Conservation (phyloP, 2,329 filamentous ascomycete genomes). For the Botrytis tulipae region DNA sequence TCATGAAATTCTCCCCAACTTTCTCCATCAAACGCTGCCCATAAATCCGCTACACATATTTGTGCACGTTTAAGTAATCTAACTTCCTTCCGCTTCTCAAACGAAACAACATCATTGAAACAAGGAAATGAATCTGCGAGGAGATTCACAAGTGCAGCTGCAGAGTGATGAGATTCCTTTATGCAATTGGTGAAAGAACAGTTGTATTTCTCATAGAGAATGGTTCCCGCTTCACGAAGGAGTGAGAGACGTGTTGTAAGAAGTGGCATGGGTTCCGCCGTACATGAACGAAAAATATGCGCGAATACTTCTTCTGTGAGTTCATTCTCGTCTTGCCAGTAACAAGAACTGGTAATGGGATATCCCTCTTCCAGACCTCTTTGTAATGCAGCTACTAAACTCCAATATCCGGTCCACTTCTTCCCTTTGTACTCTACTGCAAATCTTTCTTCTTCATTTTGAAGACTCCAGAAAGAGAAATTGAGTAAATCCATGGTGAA, state of each 20-base stretch:
- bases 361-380: constrained; percentile 83
- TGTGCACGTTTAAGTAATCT: constrained; percentile 92
- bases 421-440: constrained; percentile 77
- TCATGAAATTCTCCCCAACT: constrained; percentile 80
- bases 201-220: constrained; percentile 78
- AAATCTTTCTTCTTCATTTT: constrained; percentile 66
- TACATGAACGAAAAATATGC: constrained; percentile 82
- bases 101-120: constrained; percentile 78
- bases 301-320: constrained; percentile 72
- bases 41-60: constrained; percentile 92
- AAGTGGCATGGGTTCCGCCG: constrained; percentile 82
- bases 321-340: constrained; percentile 75
- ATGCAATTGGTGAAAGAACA: constrained; percentile 74
- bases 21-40: constrained; percentile 89
- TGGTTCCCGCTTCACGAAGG: constrained; percentile 75
- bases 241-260: constrained; percentile 74
- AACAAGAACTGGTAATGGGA: constrained; percentile 83
- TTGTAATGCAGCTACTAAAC: constrained; percentile 81
- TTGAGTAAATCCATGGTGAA: constrained; percentile 97
- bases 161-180: constrained; percentile 71
- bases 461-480: constrained; percentile 92
- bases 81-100: constrained; percentile 69
- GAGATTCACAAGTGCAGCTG: constrained; percentile 80
- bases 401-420: constrained; percentile 94
- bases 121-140: constrained; percentile 78